phyloP scores from a whole-genome alignment of 2,329 filamentous ascomycete genomes.

The Epichloe festucae region DNA sequence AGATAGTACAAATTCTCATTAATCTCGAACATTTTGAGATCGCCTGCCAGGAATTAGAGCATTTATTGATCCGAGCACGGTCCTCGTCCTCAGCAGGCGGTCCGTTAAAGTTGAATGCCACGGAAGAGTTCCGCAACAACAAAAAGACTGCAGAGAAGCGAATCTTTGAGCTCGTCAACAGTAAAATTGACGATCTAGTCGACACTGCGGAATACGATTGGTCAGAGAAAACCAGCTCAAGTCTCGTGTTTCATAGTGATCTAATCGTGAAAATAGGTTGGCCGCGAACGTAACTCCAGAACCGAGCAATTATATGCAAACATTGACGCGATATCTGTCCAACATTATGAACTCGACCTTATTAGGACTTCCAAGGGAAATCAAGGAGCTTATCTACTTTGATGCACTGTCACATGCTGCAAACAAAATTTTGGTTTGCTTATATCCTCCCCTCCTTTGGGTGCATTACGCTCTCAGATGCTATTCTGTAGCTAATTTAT shows the following conservation, averaged over 20 bases:
- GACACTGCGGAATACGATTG: conserved; percentile 98
- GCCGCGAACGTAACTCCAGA: conserved; percentile 48
- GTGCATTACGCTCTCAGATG: too few relatives aligned
- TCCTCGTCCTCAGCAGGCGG: conserved; percentile 72
- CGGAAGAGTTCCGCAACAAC: conserved; percentile 72
- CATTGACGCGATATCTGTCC: conserved; percentile 78
- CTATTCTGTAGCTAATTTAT: conserved; percentile 8
- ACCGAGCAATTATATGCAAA: conserved; percentile 90
- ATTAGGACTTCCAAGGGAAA: conserved; percentile 82
- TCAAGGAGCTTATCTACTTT: conserved; percentile 97
- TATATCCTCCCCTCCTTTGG: background rate
- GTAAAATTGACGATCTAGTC: conserved; percentile 94
- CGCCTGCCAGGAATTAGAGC: conserved; percentile 80
- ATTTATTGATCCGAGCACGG: conserved; percentile 70
- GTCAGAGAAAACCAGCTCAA: conserved; percentile 24
- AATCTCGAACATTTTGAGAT: conserved; percentile 95
- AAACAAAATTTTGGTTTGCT: conserved; percentile 59
- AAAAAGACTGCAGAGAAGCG: conserved; percentile 96
- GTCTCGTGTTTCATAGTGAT: background rate
- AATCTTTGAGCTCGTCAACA: conserved; percentile 97
- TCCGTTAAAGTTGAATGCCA: conserved; percentile 67
- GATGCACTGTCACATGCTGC: conserved; percentile 87
- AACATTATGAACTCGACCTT: conserved; percentile 96
- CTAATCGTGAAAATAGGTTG: conserved; percentile 23
- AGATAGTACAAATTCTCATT: conserved; percentile 96